Percentiles rank a stretch among this genome's conserved stretches.
These are phyloP conservation scores for Rickenella mellea DNA, from an alignment of 768 basidiomycete species.

Conservation along the genomic window DNA sequence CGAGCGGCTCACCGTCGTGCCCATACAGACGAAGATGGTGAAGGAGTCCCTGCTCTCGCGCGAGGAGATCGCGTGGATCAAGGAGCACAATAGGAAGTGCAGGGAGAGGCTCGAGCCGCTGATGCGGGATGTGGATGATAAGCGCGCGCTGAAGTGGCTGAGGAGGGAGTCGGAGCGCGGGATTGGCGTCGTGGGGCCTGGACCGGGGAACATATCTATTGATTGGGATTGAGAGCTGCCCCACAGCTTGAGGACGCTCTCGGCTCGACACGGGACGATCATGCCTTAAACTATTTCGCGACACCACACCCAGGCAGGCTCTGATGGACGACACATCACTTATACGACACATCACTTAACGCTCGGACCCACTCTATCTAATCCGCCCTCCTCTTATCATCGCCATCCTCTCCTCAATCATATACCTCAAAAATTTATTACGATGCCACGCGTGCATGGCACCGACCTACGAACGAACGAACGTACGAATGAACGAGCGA, in stretches of 20 bases:
- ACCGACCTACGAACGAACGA: too few species aligned
- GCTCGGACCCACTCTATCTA: too few species aligned
- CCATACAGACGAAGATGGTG: slow-evolving; percentile 87
- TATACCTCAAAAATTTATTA: too few species aligned
- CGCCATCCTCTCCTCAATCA: too few species aligned
- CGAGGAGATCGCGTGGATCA: slow-evolving; percentile 82
- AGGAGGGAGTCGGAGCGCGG: slow-evolving; percentile 66
- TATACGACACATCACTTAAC: too few species aligned
- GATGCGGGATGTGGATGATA: slow-evolving; percentile 69
- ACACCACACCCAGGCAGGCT: too few species aligned
- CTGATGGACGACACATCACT: too few species aligned
- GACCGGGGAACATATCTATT: slow-evolving; percentile 63
- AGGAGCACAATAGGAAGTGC: slow-evolving; percentile 76
- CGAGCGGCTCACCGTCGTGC: slow-evolving; percentile 88
- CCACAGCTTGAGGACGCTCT: not conserved
- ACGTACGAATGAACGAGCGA: too few species aligned
- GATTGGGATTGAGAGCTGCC: slow-evolving; percentile 55
- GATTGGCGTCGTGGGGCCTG: slow-evolving; percentile 56
- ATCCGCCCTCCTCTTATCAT: too few species aligned
- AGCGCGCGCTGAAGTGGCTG: slow-evolving; percentile 74
- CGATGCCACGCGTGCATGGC: too few species aligned
- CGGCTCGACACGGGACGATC: too few species aligned
- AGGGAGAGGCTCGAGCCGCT: slow-evolving; percentile 52
- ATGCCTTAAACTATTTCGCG: too few species aligned
- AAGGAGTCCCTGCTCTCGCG: slow-evolving; percentile 76